Percentiles rank a stretch among this genome's conserved stretches.
These are phyloP conservation scores for Alternaria angustiovoidea DNA, from an alignment of 2,329 filamentous ascomycete species.

Conservation along the genomic window DNA sequence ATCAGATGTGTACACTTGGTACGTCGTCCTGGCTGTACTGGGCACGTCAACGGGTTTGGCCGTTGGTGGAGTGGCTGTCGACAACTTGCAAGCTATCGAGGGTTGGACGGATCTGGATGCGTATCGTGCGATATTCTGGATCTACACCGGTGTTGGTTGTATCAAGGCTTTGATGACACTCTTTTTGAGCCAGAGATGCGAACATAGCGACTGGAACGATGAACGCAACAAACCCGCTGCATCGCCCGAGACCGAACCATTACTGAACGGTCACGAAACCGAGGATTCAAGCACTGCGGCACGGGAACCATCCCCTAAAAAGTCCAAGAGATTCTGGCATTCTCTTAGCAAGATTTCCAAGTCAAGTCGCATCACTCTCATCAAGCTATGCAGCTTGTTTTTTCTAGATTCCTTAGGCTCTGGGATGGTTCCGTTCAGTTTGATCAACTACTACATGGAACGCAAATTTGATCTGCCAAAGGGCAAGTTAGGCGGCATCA, in stretches of 20 bases:
- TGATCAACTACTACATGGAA: slow-evolving; percentile 64
- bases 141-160: slow-evolving; percentile 53
- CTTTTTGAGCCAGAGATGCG: slow-evolving; percentile 51
- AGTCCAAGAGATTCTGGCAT: slow-evolving; percentile 27
- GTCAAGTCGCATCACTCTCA: slow-evolving; percentile 63
- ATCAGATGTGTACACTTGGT: slow-evolving; percentile 52
- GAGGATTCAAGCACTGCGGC: slow-evolving; percentile 1
- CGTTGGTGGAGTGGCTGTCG: slow-evolving; percentile 50
- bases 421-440: slow-evolving; percentile 66
- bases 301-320: slow-evolving; percentile 23
- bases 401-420: slow-evolving; percentile 74
- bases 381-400: slow-evolving; percentile 72
- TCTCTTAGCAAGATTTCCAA: slow-evolving; percentile 64
- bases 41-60: slow-evolving; percentile 46
- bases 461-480: slow-evolving; percentile 64
- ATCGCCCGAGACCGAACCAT: slow-evolving; percentile 34
- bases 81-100: slow-evolving; percentile 35
- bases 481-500: slow-evolving; percentile 62
- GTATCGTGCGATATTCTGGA: slow-evolving; percentile 53
- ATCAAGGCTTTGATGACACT: slow-evolving; percentile 51
- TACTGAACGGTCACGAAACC: slow-evolving; percentile 24
- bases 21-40: slow-evolving; percentile 49
- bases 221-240: slow-evolving; percentile 13
- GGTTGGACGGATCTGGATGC: slow-evolving; percentile 51
- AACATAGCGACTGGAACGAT: slow-evolving; percentile 31